phyloP scores from a whole-genome alignment of 2,329 filamentous ascomycete genomes.

The Fonsecaea pedrosoi region DNA sequence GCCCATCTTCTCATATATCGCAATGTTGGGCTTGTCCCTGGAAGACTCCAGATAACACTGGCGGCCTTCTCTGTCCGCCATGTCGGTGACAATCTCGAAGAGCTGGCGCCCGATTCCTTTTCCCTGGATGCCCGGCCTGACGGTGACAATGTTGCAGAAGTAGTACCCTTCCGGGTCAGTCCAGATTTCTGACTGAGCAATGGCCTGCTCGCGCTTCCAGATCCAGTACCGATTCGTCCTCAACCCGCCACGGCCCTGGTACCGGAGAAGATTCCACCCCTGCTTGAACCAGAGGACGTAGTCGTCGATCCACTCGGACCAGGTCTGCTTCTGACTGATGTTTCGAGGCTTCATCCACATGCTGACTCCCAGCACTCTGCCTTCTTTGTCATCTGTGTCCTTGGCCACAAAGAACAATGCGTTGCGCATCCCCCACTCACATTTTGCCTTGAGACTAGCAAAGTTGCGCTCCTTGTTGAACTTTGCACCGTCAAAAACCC shows the following conservation, averaged over 20 bases:
- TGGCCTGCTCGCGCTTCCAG: constrained; percentile 71
- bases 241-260: constrained; percentile 70
- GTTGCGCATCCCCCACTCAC: constrained; percentile 72
- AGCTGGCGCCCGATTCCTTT: constrained; percentile 70
- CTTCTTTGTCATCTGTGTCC: constrained; percentile 53
- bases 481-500: constrained; percentile 65
- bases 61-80: constrained; percentile 68
- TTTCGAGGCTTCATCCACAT: constrained; percentile 72
- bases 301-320: constrained; percentile 67
- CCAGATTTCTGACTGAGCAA: constrained; percentile 69
- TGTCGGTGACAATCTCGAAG: constrained; percentile 67
- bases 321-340: constrained; percentile 58
- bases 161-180: constrained; percentile 72
- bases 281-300: constrained; percentile 73
- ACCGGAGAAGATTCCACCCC: constrained; percentile 70
- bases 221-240: constrained; percentile 72
- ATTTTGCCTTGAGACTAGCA: constrained; percentile 68
- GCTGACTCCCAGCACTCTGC: constrained; percentile 69
- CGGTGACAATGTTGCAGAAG: constrained; percentile 77
- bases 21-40: constrained; percentile 70
- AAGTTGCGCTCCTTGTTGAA: constrained; percentile 67
- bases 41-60: constrained; percentile 75
- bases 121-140: constrained; percentile 69
- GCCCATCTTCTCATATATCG: constrained; percentile 73
- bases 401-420: constrained; percentile 74